Base-by-base conservation (phyloP, 345 rosid genomes). In the Luvunga scandens region DNA sequence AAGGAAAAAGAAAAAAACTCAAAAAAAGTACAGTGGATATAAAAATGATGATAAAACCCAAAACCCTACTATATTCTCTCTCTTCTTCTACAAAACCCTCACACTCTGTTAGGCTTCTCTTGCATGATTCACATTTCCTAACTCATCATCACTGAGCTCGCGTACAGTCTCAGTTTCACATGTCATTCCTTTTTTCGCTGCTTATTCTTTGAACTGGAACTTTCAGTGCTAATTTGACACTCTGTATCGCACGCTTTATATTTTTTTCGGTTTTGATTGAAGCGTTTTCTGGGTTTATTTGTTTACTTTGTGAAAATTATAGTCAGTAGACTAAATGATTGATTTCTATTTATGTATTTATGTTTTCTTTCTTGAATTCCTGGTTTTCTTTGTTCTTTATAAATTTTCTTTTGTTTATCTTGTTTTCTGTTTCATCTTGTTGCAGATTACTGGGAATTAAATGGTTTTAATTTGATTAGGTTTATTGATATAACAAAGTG, bases 11-110 rank as follows among this genome's bases (percentile, higher is more conserved):
- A 36, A 57, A 30, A 71, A 38, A 57, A 60, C 62, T 10, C 39
- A 7, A 14, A 7, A 12, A 42, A 27, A 9, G 59, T 2, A 39
- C 22, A 27, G 53, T 70, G 16, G 50, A 31, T 25, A 56, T 77
- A 1, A 21, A 73, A 60, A 57, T 19, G 81, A 81, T 83, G 89
- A 85, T 87, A 90, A 90, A 91, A 78, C 94, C 91, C 90, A 84
- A 53, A 53, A 53, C 57, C 88, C 87, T 87, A 83, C 86, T 1
- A 53, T 19, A 1, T 2, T 53, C 57, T 53, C 57, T 77, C 82
- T 38, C 55, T 63, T 18, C 25, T 36, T 45, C 73, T 27, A 22
- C 31, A 71, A 82, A 79, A 79, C 74, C 80, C 82, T 62, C 24
- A 27, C 8, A 38, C 73, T n/a, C 42, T 69, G 68, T 70, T 48